Base-by-base conservation (phyloP, 345 rosid species). In the Citrus unshiu region DNA sequence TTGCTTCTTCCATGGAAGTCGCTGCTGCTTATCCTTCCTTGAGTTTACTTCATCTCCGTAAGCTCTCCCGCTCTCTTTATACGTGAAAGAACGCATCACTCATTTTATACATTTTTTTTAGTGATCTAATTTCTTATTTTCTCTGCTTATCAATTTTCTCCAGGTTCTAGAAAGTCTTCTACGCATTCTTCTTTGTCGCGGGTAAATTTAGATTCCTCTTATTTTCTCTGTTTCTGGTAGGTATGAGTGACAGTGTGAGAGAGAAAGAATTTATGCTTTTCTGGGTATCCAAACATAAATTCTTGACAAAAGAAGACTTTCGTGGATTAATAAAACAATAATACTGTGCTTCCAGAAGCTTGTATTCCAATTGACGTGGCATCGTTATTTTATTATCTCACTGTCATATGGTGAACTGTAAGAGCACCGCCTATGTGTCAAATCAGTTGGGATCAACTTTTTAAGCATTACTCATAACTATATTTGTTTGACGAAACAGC, bases 1-100 rank as follows among this genome's bases (percentile, higher is more conserved):
- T 46, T 72, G 34, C n/a, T 34, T 74, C 34, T 62, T 66, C 43
- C 79, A 91, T 91, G 95, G 93, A 87, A 54, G 77, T 86, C 24
- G 69, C 69, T 35, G 46, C 67, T 3, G 67, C 69, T 64, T 68
- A 69, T 59, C 74, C 77, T 64, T 77, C 75, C 74, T 14, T 76
- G 19, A 72, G 84, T 75, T 68, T 75, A n/a, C 81, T 78, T 68
- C 79, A 73, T 79, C 81, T 78, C 35, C 79, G 90, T 89, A 85
- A 77, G 79, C 30, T 3, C 59, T 12, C 9, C 40, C 40, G 2
- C 68, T 16, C 56, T n/a, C 19, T 57, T 16, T 8, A 10, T 35
- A 30, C 4, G 5, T 64, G 16, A 64, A 63, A 5, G 34, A 46
- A 30, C 21, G 58, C 22, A 29, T 61, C 16, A 3, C 6, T 22